Percentiles rank a stretch among this genome's conserved stretches.
Evolutionary conservation across 2,329 filamentous ascomycete genomes (phyloP).

Genomic region (Pyrenochaeta sp.): DNA sequence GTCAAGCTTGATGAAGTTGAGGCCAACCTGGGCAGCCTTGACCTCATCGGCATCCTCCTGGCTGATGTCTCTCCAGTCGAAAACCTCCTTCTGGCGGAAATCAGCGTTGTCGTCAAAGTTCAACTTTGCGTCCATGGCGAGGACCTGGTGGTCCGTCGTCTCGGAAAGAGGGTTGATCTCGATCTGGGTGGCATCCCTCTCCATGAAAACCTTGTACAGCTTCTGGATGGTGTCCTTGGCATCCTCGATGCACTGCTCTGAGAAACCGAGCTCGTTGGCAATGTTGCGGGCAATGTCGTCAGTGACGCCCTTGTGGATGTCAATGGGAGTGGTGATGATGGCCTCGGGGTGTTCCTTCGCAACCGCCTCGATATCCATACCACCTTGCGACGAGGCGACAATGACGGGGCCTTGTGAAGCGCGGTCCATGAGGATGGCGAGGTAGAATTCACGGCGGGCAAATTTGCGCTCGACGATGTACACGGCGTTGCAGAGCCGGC

Average conservation of each 20-base stretch:
- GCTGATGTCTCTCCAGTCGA: conserved; percentile 88
- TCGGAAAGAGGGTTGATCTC: conserved; percentile 99
- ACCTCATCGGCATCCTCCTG: conserved; percentile 99
- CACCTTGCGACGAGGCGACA: conserved; percentile 96
- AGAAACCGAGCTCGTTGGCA: conserved; percentile 92
- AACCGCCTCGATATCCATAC: conserved; percentile 98
- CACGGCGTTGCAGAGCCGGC: conserved; percentile 94
- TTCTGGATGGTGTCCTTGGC: conserved; percentile 98
- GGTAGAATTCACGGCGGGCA: conserved; percentile 97
- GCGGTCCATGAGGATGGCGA: conserved; percentile 98
- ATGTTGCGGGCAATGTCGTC: conserved; percentile 93
- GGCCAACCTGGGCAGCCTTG: conserved; percentile 87
- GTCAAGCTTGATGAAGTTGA: conserved; percentile 99
- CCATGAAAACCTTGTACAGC: conserved; percentile 97
- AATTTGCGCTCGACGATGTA: conserved; percentile 99
- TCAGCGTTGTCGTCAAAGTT: conserved; percentile 99
- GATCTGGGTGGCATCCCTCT: conserved; percentile 98
- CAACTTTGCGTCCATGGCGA: conserved; percentile 99
- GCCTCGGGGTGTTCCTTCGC: conserved; percentile 97
- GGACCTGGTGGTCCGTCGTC: conserved; percentile 96
- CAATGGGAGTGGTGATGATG: conserved; percentile 90
- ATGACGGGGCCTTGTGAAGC: conserved; percentile 90
- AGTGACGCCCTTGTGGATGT: conserved; percentile 94
- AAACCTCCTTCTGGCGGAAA: conserved; percentile 96
- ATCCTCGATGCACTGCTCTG: conserved; percentile 94